Conservation (phyloP, 176 grass and related monocot genomes). For the Stipa capillata region DNA sequence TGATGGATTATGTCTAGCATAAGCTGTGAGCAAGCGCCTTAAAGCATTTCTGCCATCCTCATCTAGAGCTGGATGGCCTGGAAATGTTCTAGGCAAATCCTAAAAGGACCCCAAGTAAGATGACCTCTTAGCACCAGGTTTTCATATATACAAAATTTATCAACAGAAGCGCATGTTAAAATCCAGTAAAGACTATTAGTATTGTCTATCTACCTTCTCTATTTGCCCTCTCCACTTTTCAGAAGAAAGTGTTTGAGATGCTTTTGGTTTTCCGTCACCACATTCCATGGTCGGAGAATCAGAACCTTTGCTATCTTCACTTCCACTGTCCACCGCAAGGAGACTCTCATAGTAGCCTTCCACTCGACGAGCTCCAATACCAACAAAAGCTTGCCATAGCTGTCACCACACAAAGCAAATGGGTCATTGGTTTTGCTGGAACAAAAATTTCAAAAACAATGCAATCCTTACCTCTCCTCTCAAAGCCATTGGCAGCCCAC, state of each 20-base stretch:
- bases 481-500: slow-evolving; percentile 89
- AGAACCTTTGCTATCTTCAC: slow-evolving; percentile 16
- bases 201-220: slow-evolving; percentile 63
- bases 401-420: slow-evolving; percentile 22
- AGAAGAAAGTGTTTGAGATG: slow-evolving; percentile 29
- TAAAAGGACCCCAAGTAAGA: slow-evolving; percentile 29
- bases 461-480: slow-evolving; percentile 74
- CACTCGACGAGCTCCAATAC: slow-evolving; percentile 76
- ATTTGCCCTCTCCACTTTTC: slow-evolving; percentile 99
- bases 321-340: slow-evolving; percentile 34
- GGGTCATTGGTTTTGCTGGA: background rate
- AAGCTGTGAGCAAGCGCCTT: slow-evolving; percentile 89
- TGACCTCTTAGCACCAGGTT: background rate
- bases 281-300: slow-evolving; percentile 20
- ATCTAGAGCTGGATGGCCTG: slow-evolving; percentile 92
- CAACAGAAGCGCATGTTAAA: slow-evolving; percentile 3
- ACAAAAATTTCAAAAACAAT: background rate
- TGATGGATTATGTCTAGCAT: slow-evolving; percentile 96
- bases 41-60: slow-evolving; percentile 97
- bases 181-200: background rate
- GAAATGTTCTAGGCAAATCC: slow-evolving; percentile 99
- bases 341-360: slow-evolving; percentile 82
- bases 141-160: slow-evolving; percentile 1
- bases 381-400: slow-evolving; percentile 99
- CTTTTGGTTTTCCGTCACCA: slow-evolving; percentile 31